These are phyloP conservation scores for Cnidoscolus chayamansa DNA, from an alignment of 441 rosid genomes.

Conservation along the genomic window DNA sequence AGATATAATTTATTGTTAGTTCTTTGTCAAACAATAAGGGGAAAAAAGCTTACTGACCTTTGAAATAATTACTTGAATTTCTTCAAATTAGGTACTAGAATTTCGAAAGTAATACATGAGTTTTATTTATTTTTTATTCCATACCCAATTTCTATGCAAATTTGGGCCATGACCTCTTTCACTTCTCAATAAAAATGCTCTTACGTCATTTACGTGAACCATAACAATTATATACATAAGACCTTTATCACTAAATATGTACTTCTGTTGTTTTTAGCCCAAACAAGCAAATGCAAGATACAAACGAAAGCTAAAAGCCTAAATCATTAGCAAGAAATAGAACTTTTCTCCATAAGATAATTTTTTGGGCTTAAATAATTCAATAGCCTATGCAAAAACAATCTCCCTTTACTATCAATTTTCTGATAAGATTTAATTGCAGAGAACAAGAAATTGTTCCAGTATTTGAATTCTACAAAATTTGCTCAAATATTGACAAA, in stretches of 20 bases:
- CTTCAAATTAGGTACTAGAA: background rate
- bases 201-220: background rate
- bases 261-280: background rate
- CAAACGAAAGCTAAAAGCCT: background rate
- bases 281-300: background rate
- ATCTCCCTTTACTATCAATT: background rate
- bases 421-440: conserved; percentile 4
- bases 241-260: background rate
- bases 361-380: too few relatives aligned
- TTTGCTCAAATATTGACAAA: background rate
- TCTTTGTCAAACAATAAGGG: background rate
- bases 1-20: background rate
- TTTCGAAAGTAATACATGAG: too few relatives aligned
- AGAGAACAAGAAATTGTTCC: background rate
- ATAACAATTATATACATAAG: background rate
- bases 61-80: too few relatives aligned
- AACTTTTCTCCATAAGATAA: background rate
- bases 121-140: too few relatives aligned
- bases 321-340: background rate
- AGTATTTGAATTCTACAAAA: background rate
- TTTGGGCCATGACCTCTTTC: background rate
- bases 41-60: background rate
- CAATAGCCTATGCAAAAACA: background rate
- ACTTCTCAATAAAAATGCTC: background rate
- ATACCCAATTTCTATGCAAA: too few relatives aligned